Evolutionary conservation across 257 asterid genomes (phyloP).

Genomic region (Solanum habrochaites): DNA sequence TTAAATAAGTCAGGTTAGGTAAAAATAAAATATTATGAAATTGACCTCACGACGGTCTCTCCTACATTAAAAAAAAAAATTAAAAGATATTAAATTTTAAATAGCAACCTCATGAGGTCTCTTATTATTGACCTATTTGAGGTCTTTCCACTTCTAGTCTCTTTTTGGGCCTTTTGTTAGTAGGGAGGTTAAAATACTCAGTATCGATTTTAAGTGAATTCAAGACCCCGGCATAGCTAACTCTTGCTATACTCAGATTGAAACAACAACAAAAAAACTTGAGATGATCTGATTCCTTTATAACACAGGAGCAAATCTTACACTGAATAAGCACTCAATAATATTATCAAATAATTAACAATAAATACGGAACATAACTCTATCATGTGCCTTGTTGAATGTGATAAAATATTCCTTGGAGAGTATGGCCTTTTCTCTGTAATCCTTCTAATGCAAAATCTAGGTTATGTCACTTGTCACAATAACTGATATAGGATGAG

Average conservation of each 20-base stretch:
- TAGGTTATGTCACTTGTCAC: not conserved
- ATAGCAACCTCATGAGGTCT: too few relatives aligned
- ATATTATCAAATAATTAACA: not conserved
- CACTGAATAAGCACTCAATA: not conserved
- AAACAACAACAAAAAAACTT: not conserved
- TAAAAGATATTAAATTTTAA: too few relatives aligned
- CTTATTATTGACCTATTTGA: too few relatives aligned
- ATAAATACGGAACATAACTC: not conserved
- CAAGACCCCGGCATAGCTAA: not conserved
- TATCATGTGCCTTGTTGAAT: not conserved
- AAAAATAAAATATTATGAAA: too few relatives aligned
- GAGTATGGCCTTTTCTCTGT: not conserved
- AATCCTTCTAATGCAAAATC: not conserved
- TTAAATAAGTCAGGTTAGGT: too few relatives aligned
- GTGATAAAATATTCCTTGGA: not conserved
- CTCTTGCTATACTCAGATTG: not conserved
- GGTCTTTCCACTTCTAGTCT: too few relatives aligned
- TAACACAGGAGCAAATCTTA: not conserved
- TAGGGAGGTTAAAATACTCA: too few relatives aligned
- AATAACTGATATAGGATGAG: not conserved
- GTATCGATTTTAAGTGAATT: too few relatives aligned
- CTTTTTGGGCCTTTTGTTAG: too few relatives aligned
- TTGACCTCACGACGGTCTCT: too few relatives aligned
- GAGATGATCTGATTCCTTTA: not conserved
- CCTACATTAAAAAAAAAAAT: too few relatives aligned